Evolutionary conservation across 345 rosid genomes (phyloP), one percentile per base, ranked within the genome.

Genomic region (Salix exigua): DNA sequence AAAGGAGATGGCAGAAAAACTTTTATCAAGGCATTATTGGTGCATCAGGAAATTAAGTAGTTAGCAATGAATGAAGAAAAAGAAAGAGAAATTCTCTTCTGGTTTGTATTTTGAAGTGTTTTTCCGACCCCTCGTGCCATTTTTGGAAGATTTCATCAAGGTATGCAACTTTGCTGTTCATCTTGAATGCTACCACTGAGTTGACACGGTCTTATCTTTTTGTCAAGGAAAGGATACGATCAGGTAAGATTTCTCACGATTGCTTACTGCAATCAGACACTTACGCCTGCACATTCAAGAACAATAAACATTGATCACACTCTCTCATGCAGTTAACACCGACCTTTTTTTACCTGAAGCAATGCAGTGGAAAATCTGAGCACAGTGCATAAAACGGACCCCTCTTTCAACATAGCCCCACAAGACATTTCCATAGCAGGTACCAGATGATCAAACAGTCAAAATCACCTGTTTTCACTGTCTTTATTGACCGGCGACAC

Each of bases 381-480:
- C 21, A 53, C 73, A 50, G 62, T 19, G 10, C 35, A 17, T 2
- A 30, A 25, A 7, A 1, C 30, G 7, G 8, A 25, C 33, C 19
- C 9, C 14, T 14, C 51, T 25, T 70, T 33, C 38, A 44, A 40
- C 62, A 33, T 66, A 71, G 25, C 67, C 60, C 68, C 48, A 67
- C 26, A 44, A 16, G 63, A 61, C 48, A 31, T 31, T 51, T 37
- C 12, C 9, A 21, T n/a, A 10, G 53, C 14, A 33, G 14, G 6
- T 40, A 55, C 7, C 50, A 58, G 62, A 38, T 6, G 5, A 71
- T 42, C 67, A 26, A 71, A 72, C 81, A 16, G 38, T 60, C 61
- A 72, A 65, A 65, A 50, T 71, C 26, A 30, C 26, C 77, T 30
- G 38, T 58, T 66, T 77, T 71, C 46, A 17, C 53, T 51, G 51